phyloP scores from a whole-genome alignment of 805 yeast genomes.

The Maudiozyma bulderi region DNA sequence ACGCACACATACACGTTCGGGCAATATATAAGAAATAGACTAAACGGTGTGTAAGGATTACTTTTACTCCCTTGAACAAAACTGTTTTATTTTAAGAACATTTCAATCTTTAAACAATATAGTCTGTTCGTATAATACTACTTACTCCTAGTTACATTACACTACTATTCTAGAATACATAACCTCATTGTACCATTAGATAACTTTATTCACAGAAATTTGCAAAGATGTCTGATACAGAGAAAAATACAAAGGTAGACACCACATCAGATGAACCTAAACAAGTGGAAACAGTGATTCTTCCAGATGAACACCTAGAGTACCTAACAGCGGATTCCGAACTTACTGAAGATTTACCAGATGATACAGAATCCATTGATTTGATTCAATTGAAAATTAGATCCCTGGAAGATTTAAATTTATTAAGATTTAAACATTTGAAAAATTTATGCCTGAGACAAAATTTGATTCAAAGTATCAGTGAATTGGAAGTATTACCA shows the following conservation, averaged over 20 bases:
- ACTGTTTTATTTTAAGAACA: no score
- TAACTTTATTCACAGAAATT: neutral
- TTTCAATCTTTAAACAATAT: no score
- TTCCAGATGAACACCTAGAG: conserved; percentile 33
- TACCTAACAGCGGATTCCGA: conserved; percentile 61
- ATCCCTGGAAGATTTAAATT: conserved; percentile 50
- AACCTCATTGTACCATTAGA: no score
- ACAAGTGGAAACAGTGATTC: neutral
- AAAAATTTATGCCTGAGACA: conserved; percentile 68
- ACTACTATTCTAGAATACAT: no score
- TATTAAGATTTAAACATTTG: conserved; percentile 48
- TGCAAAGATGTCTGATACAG: neutral
- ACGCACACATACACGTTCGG: no score
- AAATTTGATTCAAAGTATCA: conserved; percentile 66
- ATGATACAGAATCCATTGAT: conserved; percentile 53
- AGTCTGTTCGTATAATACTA: no score
- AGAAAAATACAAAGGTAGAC: neutral
- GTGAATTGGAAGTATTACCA: conserved; percentile 55
- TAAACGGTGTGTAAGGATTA: no score
- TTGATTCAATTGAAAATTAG: conserved; percentile 61
- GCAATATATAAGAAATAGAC: no score
- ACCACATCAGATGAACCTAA: neutral
- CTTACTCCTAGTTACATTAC: no score
- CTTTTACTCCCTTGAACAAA: no score
- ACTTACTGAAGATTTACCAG: conserved; percentile 44